Evolutionary conservation across 1,284 basidiomycete genomes (phyloP).

Genomic region (Cryptococcus sp.): DNA sequence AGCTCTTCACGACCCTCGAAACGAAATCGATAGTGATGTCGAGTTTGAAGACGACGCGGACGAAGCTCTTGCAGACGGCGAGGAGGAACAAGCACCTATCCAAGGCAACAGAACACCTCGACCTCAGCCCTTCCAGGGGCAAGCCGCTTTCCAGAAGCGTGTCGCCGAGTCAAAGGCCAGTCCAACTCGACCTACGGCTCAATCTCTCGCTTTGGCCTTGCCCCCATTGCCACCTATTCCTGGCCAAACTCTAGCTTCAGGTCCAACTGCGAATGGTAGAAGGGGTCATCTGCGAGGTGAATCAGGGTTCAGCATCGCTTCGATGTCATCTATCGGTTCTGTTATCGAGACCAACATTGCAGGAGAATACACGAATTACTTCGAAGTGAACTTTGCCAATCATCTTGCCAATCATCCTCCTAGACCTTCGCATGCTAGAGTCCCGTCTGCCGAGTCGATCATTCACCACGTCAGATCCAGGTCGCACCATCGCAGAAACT

Average conservation of each 20-base stretch:
- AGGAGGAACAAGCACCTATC: not conserved
- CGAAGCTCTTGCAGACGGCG: conserved; percentile 7
- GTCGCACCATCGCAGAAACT: conserved; percentile 35
- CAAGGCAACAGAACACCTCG: not conserved
- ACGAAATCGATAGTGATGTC: conserved; percentile 1
- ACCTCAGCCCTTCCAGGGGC: conserved; percentile 31
- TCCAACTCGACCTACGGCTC: not conserved
- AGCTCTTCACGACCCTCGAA: not conserved
- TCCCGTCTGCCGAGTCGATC: not conserved
- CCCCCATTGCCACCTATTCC: conserved; percentile 4
- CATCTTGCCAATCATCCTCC: conserved; percentile 7
- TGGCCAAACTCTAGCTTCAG: not conserved
- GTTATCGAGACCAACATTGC: conserved; percentile 59
- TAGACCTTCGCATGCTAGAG: not conserved
- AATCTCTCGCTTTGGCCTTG: not conserved
- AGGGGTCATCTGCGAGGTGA: conserved; percentile 47
- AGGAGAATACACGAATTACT: conserved; percentile 69
- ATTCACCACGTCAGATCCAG: not conserved
- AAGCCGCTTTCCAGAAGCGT: conserved; percentile 34
- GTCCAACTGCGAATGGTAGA: not conserved
- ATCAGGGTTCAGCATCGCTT: conserved; percentile 70
- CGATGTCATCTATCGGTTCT: conserved; percentile 71
- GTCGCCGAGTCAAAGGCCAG: conserved; percentile 12
- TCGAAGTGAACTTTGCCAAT: conserved; percentile 52
- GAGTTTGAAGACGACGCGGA: conserved; percentile 8